Evolutionary conservation across 139 green algal species (phyloP).

Genomic region (Picochlorum sp.): DNA sequence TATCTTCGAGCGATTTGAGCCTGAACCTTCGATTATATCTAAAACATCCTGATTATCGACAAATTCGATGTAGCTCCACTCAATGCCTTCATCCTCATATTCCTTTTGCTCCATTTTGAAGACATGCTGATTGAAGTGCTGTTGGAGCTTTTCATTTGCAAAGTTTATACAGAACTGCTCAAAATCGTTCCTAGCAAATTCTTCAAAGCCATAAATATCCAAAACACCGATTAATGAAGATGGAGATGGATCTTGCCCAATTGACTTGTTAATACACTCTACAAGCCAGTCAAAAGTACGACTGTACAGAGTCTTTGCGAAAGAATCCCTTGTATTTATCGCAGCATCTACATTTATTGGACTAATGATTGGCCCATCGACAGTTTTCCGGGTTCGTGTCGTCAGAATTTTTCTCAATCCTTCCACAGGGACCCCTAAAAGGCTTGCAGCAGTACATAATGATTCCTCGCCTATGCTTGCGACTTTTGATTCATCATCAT

Average conservation of each 20-base stretch:
- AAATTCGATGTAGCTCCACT: constrained; percentile 99
- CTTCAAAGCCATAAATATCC: constrained; percentile 97
- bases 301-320: constrained; percentile 93
- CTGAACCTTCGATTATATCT: constrained; percentile 80
- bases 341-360: constrained; percentile 77
- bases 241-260: constrained; percentile 56
- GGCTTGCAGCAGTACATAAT: constrained; percentile 43
- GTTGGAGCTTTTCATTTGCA: constrained; percentile 98
- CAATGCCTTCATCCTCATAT: constrained; percentile 94
- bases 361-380: constrained; percentile 81
- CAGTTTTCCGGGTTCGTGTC: constrained; percentile 81
- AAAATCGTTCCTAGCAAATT: constrained; percentile 86
- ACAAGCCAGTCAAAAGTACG: constrained; percentile 97
- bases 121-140: constrained; percentile 99
- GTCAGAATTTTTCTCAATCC: constrained; percentile 76
- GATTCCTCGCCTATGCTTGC: constrained; percentile 22
- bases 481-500: constrained; percentile 23
- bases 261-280: constrained; percentile 60
- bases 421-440: constrained; percentile 67
- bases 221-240: constrained; percentile 76
- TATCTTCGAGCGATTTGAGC: neutral
- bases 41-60: constrained; percentile 97
- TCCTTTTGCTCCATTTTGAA: constrained; percentile 99
- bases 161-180: constrained; percentile 99
- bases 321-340: constrained; percentile 78